phyloP scores from a whole-genome alignment of 1,284 basidiomycete species.

The Cutaneotrichosporon sp. region DNA sequence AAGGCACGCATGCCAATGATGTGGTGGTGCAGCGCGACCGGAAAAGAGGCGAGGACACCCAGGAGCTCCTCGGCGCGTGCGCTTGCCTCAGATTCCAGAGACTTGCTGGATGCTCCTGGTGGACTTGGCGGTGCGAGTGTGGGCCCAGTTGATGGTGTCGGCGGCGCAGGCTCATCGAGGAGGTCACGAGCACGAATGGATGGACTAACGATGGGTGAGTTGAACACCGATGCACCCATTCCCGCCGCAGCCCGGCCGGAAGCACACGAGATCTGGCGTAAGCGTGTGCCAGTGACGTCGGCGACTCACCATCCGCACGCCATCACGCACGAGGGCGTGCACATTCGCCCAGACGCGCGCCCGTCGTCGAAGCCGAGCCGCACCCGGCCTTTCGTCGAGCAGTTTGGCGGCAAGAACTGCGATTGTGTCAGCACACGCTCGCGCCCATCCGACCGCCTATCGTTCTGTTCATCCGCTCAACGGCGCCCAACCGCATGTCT shows the following conservation, averaged over 20 bases:
- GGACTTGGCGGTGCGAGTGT: background rate
- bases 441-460: no score
- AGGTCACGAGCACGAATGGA: background rate
- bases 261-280: constrained; percentile 9
- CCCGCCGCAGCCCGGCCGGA: background rate
- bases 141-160: background rate
- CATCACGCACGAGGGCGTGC: constrained; percentile 37
- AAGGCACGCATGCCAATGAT: constrained; percentile 39
- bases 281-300: background rate
- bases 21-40: constrained; percentile 47
- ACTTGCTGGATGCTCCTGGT: background rate
- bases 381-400: constrained; percentile 11
- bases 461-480: no score
- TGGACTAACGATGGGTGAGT: background rate
- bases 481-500: no score
- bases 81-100: constrained; percentile 1
- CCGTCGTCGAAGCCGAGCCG: background rate
- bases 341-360: constrained; percentile 38
- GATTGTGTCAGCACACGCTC: no score
- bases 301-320: constrained; percentile 36
- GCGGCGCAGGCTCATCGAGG: background rate
- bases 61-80: constrained; percentile 34
- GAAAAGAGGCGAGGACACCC: constrained; percentile 41
- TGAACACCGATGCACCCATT: background rate
- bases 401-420: constrained; percentile 11